A percentile compares a stretch with the other conserved stretches of the same genome.
phyloP scores from a whole-genome alignment of 768 basidiomycete genomes.

The Sporobolomyces roseus region DNA sequence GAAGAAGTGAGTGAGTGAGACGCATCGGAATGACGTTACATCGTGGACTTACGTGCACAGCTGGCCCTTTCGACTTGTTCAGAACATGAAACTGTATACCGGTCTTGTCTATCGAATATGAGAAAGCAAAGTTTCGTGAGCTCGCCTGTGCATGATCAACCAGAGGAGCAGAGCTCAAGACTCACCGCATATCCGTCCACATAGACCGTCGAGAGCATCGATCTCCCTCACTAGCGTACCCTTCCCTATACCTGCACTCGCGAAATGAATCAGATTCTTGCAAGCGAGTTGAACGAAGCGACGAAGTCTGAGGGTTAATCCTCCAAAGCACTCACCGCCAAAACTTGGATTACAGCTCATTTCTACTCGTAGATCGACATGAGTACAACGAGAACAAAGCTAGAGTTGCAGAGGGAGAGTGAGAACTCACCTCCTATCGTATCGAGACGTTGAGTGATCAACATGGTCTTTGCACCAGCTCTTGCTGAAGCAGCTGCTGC shows the following conservation, averaged over 20 bases:
- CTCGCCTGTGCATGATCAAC: background rate
- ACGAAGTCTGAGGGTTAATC: no score
- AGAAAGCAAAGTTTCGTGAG: background rate
- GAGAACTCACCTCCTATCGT: conserved; percentile 61
- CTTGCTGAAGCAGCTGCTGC: conserved; percentile 82
- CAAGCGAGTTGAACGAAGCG: no score
- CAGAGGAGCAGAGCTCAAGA: background rate
- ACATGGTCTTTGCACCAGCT: conserved; percentile 71
- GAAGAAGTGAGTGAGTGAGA: background rate
- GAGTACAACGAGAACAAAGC: no score
- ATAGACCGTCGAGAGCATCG: conserved; percentile 82
- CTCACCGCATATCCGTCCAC: conserved; percentile 75
- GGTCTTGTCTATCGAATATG: conserved; percentile 64
- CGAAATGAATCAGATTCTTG: background rate
- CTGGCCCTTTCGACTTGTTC: conserved; percentile 78
- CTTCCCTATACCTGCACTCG: conserved; percentile 62
- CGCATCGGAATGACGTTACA: background rate
- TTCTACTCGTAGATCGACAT: conserved; percentile 40
- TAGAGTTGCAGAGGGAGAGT: no score
- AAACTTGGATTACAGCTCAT: conserved; percentile 90
- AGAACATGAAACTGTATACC: conserved; percentile 84
- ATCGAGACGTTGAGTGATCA: conserved; percentile 75
- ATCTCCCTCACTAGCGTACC: conserved; percentile 86
- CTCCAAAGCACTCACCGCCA: conserved; percentile 56
- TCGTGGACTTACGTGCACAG: conserved; percentile 47